phyloP scores from a whole-genome alignment of 352 stramenopile genomes.

The Saprolegnia parasitica region DNA sequence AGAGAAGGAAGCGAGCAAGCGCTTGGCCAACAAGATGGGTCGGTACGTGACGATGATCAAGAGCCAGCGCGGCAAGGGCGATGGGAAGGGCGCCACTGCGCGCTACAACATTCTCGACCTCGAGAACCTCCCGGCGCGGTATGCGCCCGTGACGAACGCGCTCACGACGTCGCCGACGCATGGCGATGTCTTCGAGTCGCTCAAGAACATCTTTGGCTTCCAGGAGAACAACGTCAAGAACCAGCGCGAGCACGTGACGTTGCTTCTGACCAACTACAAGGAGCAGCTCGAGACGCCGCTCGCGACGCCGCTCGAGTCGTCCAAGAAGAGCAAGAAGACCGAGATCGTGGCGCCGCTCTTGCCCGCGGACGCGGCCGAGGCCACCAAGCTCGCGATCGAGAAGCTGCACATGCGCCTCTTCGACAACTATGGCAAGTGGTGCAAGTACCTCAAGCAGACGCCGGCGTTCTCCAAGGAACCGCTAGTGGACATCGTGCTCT shows the following conservation, averaged over 20 bases:
- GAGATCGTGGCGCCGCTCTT: constrained; percentile 52
- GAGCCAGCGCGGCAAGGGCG: constrained; percentile 53
- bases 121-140: constrained; percentile 42
- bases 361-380: constrained; percentile 25
- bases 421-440: constrained; percentile 85
- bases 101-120: constrained; percentile 77
- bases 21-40: constrained; percentile 79
- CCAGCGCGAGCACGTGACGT: constrained; percentile 71
- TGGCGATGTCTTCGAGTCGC: constrained; percentile 85
- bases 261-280: constrained; percentile 81
- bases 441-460: constrained; percentile 80
- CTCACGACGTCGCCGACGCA: constrained; percentile 45
- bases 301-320: constrained; percentile 32
- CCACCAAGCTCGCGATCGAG: constrained; percentile 64
- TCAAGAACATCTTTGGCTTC: constrained; percentile 95
- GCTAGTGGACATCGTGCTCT: constrained; percentile 70
- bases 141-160: constrained; percentile 46
- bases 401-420: constrained; percentile 74
- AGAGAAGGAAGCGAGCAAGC: constrained; percentile 62
- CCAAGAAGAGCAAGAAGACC: constrained; percentile 55
- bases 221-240: constrained; percentile 84
- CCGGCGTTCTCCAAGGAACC: constrained; percentile 72
- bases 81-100: background rate
- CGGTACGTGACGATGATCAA: constrained; percentile 86
- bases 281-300: constrained; percentile 42